A percentile compares a stretch with the other conserved stretches of the same genome.
Evolutionary conservation across 1,284 basidiomycete genomes (phyloP).

Genomic region (Ganoderma meredithae): DNA sequence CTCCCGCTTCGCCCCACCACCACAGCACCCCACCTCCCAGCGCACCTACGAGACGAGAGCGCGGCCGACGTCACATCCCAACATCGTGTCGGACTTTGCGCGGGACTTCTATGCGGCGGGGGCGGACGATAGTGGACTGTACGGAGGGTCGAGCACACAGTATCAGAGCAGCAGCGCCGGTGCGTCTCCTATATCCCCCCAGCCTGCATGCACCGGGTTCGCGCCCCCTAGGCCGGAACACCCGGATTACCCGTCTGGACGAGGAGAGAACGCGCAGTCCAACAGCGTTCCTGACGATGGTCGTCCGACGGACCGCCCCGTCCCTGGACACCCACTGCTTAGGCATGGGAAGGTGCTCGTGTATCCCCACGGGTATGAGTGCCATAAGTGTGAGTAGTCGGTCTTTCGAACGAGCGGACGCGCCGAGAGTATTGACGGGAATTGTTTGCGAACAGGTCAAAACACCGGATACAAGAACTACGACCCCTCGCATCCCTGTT

Average conservation of each 20-base stretch:
- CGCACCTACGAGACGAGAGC: slow-evolving; percentile 21
- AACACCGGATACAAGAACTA: slow-evolving; percentile 77
- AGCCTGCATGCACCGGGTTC: slow-evolving; percentile 12
- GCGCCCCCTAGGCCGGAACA: slow-evolving; percentile 34
- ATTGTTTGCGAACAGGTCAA: slow-evolving; percentile 53
- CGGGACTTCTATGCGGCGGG: slow-evolving; percentile 63
- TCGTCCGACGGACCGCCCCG: slow-evolving; percentile 66
- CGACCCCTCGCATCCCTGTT: slow-evolving; percentile 72
- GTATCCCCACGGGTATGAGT: slow-evolving; percentile 68
- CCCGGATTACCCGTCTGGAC: slow-evolving; percentile 18
- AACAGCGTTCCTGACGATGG: slow-evolving; percentile 50
- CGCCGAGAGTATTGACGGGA: slow-evolving; percentile 6
- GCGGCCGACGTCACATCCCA: slow-evolving; percentile 9
- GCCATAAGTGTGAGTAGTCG: slow-evolving; percentile 54
- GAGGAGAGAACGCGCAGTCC: not conserved
- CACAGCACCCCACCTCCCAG: slow-evolving; percentile 1
- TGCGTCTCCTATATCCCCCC: slow-evolving; percentile 35
- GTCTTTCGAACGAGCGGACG: not conserved
- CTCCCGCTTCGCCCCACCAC: not conserved
- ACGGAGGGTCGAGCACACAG: slow-evolving; percentile 33
- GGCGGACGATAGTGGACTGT: slow-evolving; percentile 31
- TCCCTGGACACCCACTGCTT: slow-evolving; percentile 70
- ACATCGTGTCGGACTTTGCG: slow-evolving; percentile 56
- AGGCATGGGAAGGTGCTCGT: slow-evolving; percentile 66
- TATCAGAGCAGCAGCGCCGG: slow-evolving; percentile 31